Conservation (phyloP, 495 filamentous ascomycete species). For the Bacidia gigantensis region DNA sequence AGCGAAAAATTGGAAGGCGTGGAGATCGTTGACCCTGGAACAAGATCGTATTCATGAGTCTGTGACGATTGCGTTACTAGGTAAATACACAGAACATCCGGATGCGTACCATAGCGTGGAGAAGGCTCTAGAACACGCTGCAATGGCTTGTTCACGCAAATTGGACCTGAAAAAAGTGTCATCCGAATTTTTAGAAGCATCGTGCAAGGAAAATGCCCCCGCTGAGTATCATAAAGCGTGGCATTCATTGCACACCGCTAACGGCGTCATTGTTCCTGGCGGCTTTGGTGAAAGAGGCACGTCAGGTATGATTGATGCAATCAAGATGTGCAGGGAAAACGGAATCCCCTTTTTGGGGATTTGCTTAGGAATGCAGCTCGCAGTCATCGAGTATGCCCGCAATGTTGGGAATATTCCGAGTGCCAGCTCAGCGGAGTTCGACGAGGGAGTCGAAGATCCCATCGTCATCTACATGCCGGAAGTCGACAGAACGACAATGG, state of each 20-base stretch:
- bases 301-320: conserved; percentile 75
- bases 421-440: conserved; percentile 56
- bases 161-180: conserved; percentile 75
- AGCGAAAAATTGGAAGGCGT: conserved; percentile 52
- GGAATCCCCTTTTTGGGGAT: conserved; percentile 78
- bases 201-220: conserved; percentile 41
- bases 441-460: conserved; percentile 38
- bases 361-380: conserved; percentile 90
- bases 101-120: conserved; percentile 74
- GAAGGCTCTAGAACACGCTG: conserved; percentile 78
- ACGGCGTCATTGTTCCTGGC: conserved; percentile 47
- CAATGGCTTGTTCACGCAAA: conserved; percentile 74
- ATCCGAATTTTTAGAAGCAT: conserved; percentile 63
- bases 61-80: conserved; percentile 76
- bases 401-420: conserved; percentile 47
- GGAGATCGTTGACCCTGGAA: conserved; percentile 51
- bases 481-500: conserved; percentile 55
- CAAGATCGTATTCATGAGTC: conserved; percentile 48
- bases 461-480: conserved; percentile 90
- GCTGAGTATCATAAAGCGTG: conserved; percentile 79
- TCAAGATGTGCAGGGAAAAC: conserved; percentile 70
- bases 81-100: conserved; percentile 73
- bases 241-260: conserved; percentile 58
- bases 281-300: conserved; percentile 77
- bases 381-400: conserved; percentile 80